phyloP scores from a whole-genome alignment of 495 filamentous ascomycete genomes.

The Daldinia vernicosa region DNA sequence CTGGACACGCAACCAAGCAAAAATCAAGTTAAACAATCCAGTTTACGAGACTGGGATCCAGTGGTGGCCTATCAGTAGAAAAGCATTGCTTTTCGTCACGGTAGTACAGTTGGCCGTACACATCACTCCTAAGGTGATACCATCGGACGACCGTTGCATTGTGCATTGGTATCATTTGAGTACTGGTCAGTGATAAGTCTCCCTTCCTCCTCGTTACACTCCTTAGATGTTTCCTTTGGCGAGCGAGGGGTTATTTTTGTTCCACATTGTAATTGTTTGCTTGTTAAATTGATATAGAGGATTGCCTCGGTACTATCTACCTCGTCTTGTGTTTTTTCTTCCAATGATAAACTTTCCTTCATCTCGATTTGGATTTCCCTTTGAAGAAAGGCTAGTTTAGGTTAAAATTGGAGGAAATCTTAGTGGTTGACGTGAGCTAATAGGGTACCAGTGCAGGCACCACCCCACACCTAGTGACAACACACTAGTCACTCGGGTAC shows the following conservation, averaged over 20 bases:
- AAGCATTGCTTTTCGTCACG: conserved; percentile 12
- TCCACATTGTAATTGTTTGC: conserved; percentile 14
- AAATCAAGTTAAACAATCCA: conserved; percentile 14
- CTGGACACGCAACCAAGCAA: conserved; percentile 26
- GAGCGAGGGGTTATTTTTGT: conserved; percentile 10
- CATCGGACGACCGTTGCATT: conserved; percentile 25
- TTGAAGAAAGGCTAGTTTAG: conserved; percentile 25
- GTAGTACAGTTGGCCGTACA: conserved; percentile 31
- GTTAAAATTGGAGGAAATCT: conserved; percentile 37
- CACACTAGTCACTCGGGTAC: conserved; percentile 30
- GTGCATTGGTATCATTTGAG: conserved; percentile 16
- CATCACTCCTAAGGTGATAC: conserved; percentile 19
- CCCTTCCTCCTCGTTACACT: conserved; percentile 5
- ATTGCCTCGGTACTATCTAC: not conserved
- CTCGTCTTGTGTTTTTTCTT: conserved; percentile 2
- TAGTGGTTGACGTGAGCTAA: conserved; percentile 32
- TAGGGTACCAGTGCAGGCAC: conserved; percentile 40
- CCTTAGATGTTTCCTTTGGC: conserved; percentile 6
- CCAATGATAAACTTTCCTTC: conserved; percentile 17
- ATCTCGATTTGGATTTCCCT: conserved; percentile 27
- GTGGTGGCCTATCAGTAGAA: conserved; percentile 11
- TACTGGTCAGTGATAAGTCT: conserved; percentile 27
- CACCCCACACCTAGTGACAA: conserved; percentile 36
- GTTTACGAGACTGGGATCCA: conserved; percentile 13
- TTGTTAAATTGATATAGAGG: conserved; percentile 3